phyloP scores from a whole-genome alignment of 2,329 filamentous ascomycete species.

The Colletotrichum cordylinicola region DNA sequence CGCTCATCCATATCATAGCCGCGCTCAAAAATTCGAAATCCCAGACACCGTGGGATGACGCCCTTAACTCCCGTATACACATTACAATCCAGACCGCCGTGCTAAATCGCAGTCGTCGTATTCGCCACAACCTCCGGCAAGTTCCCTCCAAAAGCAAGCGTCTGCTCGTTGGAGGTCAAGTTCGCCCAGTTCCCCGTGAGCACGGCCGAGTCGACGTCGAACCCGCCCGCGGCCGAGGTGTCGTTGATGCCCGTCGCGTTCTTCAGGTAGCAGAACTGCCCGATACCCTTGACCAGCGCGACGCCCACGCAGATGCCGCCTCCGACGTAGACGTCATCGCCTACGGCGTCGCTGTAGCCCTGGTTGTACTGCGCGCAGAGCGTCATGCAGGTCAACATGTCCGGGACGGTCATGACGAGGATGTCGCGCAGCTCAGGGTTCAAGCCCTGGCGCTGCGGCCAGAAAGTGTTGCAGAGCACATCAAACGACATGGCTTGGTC shows the following conservation, averaged over 20 bases:
- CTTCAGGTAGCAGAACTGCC: slow-evolving; percentile 21
- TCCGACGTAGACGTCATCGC: slow-evolving; percentile 15
- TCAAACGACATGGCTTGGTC: slow-evolving; percentile 22
- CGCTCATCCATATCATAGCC: background rate
- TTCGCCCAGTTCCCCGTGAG: slow-evolving; percentile 4
- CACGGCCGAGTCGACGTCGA: slow-evolving; percentile 16
- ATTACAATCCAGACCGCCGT: background rate
- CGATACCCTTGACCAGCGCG: slow-evolving; percentile 13
- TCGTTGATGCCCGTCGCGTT: slow-evolving; percentile 20
- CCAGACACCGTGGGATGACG: background rate
- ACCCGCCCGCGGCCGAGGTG: slow-evolving; percentile 11
- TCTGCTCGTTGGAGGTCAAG: slow-evolving; percentile 11
- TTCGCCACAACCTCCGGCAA: background rate
- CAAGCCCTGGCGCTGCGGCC: slow-evolving; percentile 17
- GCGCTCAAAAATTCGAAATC: background rate
- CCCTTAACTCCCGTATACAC: background rate
- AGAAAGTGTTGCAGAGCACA: slow-evolving; percentile 20
- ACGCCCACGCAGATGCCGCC: slow-evolving; percentile 22
- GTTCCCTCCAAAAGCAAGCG: slow-evolving; percentile 13
- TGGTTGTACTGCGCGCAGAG: slow-evolving; percentile 23
- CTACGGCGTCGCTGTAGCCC: slow-evolving; percentile 22
- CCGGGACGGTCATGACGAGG: slow-evolving; percentile 16
- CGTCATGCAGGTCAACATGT: slow-evolving; percentile 22
- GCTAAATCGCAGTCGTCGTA: background rate
- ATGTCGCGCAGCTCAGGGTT: slow-evolving; percentile 18